Evolutionary conservation across 2,329 filamentous ascomycete species (phyloP).

Genomic region (Elsinoe batatas): DNA sequence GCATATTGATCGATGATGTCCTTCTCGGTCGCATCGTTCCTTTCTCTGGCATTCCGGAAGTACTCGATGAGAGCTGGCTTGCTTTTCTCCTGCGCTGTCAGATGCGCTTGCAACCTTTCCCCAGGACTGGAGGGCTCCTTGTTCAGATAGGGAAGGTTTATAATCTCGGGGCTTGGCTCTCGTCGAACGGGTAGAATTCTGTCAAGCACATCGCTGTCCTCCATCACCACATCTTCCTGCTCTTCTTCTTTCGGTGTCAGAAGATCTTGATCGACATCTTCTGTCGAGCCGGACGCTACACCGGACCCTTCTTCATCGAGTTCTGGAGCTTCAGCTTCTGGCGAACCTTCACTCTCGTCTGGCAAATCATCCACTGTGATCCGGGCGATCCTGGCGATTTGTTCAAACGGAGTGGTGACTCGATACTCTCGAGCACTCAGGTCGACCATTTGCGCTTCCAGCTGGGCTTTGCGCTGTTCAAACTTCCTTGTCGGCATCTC

Average conservation of each 20-base stretch:
- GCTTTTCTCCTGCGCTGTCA: conserved; percentile 25
- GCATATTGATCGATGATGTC: conserved; percentile 27
- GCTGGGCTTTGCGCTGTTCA: conserved; percentile 34
- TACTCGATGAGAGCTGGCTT: conserved; percentile 27
- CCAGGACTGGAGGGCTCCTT: conserved; percentile 35
- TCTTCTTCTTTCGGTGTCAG: conserved; percentile 27
- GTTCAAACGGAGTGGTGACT: conserved; percentile 34
- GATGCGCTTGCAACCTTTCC: conserved; percentile 29
- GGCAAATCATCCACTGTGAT: conserved; percentile 27
- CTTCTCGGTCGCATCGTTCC: conserved; percentile 18
- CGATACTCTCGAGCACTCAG: conserved; percentile 33
- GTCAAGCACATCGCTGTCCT: conserved; percentile 15
- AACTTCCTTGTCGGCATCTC: conserved; percentile 39
- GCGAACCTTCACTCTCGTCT: neutral
- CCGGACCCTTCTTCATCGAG: conserved; percentile 13
- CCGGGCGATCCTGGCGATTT: conserved; percentile 33
- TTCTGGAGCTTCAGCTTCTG: conserved; percentile 9
- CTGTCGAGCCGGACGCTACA: neutral
- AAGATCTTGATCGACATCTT: conserved; percentile 18
- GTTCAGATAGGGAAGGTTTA: conserved; percentile 36
- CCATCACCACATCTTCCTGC: conserved; percentile 16
- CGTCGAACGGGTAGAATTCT: conserved; percentile 22
- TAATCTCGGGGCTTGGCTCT: conserved; percentile 32
- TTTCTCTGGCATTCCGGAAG: neutral
- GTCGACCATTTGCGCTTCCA: conserved; percentile 36